phyloP scores from a whole-genome alignment of 108 stramenopile species.

The Discostella pseudostelligera region DNA sequence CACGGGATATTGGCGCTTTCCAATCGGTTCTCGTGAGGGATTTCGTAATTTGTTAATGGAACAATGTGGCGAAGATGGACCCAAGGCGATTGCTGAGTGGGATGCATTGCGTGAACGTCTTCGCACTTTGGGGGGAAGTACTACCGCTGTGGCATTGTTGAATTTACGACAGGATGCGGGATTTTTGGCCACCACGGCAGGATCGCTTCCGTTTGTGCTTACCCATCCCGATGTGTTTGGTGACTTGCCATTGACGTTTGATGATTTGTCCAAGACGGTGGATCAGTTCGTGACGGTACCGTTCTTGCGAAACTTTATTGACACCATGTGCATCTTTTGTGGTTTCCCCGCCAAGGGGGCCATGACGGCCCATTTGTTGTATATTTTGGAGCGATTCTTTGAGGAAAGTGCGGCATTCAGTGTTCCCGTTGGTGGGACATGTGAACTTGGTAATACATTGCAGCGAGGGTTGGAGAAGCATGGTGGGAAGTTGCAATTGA shows the following conservation, averaged over 20 bases:
- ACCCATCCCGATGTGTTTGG: constrained; percentile 88
- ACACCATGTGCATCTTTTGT: constrained; percentile 93
- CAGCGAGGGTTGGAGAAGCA: constrained; percentile 81
- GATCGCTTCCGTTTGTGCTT: constrained; percentile 78
- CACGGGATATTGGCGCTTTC: constrained; percentile 87
- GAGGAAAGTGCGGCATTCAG: constrained; percentile 82
- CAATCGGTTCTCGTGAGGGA: constrained; percentile 64
- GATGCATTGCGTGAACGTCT: constrained; percentile 73
- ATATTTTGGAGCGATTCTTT: constrained; percentile 90
- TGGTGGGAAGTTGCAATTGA: constrained; percentile 83
- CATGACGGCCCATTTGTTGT: constrained; percentile 84
- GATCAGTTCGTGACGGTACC: constrained; percentile 89
- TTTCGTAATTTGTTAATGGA: constrained; percentile 83
- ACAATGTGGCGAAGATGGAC: constrained; percentile 76
- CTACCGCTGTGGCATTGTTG: constrained; percentile 80
- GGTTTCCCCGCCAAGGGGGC: constrained; percentile 94
- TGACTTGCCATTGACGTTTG: constrained; percentile 86
- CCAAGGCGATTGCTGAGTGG: constrained; percentile 85
- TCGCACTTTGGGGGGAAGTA: constrained; percentile 84
- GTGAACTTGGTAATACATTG: constrained; percentile 76
- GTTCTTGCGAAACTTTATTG: constrained; percentile 89
- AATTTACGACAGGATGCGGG: constrained; percentile 87
- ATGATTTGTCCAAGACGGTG: constrained; percentile 85
- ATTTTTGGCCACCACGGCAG: constrained; percentile 89
- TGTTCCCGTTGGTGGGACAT: constrained; percentile 89